Evolutionary conservation across 2,329 filamentous ascomycete species (phyloP).

Genomic region (Pyrenophora graminea): DNA sequence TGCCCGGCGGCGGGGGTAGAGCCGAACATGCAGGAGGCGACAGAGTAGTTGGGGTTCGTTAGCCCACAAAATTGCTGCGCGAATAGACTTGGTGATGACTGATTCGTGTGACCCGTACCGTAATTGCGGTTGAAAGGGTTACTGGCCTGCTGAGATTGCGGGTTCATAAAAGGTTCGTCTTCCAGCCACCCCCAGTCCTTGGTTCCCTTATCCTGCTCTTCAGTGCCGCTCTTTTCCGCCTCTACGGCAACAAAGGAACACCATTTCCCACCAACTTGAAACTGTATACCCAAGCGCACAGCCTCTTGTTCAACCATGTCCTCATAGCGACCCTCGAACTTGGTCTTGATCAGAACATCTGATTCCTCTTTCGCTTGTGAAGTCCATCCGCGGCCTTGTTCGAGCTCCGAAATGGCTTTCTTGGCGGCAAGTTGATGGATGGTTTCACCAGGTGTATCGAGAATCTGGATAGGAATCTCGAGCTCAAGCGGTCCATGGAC

Average conservation of each 20-base stretch:
- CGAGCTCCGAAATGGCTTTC: slow-evolving; percentile 69
- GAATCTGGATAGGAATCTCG: slow-evolving; percentile 63
- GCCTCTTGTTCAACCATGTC: slow-evolving; percentile 68
- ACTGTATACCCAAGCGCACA: slow-evolving; percentile 66
- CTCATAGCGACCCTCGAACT: slow-evolving; percentile 55
- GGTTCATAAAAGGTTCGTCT: slow-evolving; percentile 4
- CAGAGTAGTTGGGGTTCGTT: too few relatives aligned
- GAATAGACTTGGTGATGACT: too few relatives aligned
- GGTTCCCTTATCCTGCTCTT: slow-evolving; percentile 11
- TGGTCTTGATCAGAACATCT: slow-evolving; percentile 45
- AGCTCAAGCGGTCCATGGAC: slow-evolving; percentile 64
- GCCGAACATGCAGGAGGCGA: too few relatives aligned
- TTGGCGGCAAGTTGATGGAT: slow-evolving; percentile 73
- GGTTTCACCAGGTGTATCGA: slow-evolving; percentile 55
- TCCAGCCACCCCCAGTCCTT: slow-evolving; percentile 35
- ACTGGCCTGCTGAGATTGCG: background rate
- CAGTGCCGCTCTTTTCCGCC: slow-evolving; percentile 26
- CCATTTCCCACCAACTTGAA: slow-evolving; percentile 70
- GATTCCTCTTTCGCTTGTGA: slow-evolving; percentile 47
- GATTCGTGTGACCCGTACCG: too few relatives aligned
- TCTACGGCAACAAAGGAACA: slow-evolving; percentile 74
- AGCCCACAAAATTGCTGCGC: too few relatives aligned
- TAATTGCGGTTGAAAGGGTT: background rate
- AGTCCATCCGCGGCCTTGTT: slow-evolving; percentile 70
- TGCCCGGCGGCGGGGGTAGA: too few relatives aligned